These are phyloP conservation scores for Talaromyces liani DNA, from an alignment of 495 filamentous ascomycete species.

Conservation along the genomic window DNA sequence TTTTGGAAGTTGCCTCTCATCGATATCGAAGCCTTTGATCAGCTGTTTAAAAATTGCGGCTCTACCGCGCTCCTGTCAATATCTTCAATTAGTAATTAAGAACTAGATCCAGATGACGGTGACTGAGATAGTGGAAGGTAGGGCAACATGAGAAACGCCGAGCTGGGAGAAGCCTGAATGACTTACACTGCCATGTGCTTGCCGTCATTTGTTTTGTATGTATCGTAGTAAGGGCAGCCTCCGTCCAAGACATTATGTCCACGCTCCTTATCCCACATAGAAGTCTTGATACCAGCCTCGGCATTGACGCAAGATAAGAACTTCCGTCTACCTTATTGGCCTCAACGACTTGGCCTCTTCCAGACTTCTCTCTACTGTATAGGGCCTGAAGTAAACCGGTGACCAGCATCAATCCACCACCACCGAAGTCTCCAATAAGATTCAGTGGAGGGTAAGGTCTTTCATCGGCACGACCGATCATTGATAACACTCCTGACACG, in stretches of 20 bases:
- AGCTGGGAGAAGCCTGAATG: not conserved
- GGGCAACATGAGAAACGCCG: not conserved
- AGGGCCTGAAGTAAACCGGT: constrained; percentile 11
- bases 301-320: constrained; percentile 57
- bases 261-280: constrained; percentile 44
- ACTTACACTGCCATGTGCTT: constrained; percentile 57
- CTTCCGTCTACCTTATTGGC: constrained; percentile 81
- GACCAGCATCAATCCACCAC: constrained; percentile 52
- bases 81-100: constrained; percentile 1
- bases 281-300: constrained; percentile 47
- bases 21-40: constrained; percentile 46
- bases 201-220: constrained; percentile 60
- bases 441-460: constrained; percentile 65
- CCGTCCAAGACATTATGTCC: constrained; percentile 66
- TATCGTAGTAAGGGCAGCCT: constrained; percentile 67
- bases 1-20: constrained; percentile 18
- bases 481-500: constrained; percentile 58
- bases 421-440: constrained; percentile 72
- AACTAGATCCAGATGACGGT: not conserved
- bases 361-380: constrained; percentile 22
- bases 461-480: constrained; percentile 50
- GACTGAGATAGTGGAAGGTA: not conserved
- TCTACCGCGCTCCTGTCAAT: not conserved
- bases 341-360: constrained; percentile 68
- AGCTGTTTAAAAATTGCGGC: constrained; percentile 22